Percentiles rank a stretch among this genome's conserved stretches.
phyloP scores from a whole-genome alignment of 2,329 filamentous ascomycete genomes.

The Xylaria sp. region DNA sequence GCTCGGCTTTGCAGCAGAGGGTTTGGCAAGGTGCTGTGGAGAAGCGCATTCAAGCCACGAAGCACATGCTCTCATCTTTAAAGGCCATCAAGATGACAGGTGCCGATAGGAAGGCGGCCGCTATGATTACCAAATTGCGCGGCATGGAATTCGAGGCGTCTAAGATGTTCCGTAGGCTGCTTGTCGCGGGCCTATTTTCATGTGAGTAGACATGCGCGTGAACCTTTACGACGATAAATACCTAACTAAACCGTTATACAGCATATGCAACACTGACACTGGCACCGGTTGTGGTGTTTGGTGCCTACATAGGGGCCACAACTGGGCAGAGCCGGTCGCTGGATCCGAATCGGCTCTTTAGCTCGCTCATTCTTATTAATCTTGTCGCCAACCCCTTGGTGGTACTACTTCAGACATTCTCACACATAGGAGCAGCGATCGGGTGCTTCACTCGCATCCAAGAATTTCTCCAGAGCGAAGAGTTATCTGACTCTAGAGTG shows the following conservation, averaged over 20 bases:
- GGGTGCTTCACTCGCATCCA: constrained; percentile 30
- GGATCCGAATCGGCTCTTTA: constrained; percentile 25
- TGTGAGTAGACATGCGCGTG: constrained; percentile 6
- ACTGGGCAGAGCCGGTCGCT: constrained; percentile 17
- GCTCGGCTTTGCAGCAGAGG: constrained; percentile 20
- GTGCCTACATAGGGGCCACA: constrained; percentile 26
- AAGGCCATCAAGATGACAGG: constrained; percentile 32
- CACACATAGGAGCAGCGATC: constrained; percentile 26
- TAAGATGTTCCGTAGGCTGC: constrained; percentile 13
- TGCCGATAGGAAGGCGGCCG: constrained; percentile 4
- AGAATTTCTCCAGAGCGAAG: constrained; percentile 26
- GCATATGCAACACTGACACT: constrained; percentile 27
- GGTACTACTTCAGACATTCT: constrained; percentile 23
- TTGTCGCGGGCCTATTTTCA: constrained; percentile 15
- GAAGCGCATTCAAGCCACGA: constrained; percentile 24
- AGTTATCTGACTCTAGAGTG: constrained; percentile 21
- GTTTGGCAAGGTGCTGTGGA: constrained; percentile 28
- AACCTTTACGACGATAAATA: neutral
- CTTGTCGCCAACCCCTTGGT: constrained; percentile 27
- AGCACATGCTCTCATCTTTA: constrained; percentile 30
- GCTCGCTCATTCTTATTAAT: constrained; percentile 30
- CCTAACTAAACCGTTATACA: neutral
- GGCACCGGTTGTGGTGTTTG: constrained; percentile 27
- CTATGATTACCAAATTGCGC: constrained; percentile 16
- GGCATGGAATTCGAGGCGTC: constrained; percentile 20